Percentiles rank a stretch among this genome's conserved stretches.
Conservation (phyloP, 805 yeast species). For the Lipomyces anomalus region DNA sequence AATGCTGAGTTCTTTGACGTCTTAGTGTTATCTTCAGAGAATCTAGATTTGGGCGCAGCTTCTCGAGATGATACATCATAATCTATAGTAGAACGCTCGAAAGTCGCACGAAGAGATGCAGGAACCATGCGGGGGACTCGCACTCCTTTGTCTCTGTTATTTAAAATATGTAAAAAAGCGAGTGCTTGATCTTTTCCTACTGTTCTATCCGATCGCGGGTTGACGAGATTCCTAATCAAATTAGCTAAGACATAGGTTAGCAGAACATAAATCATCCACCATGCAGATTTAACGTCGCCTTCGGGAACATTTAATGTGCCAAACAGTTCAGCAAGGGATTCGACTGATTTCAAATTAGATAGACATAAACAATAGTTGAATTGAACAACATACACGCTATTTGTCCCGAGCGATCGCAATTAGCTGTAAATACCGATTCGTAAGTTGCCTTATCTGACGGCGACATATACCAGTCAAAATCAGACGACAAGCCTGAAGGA, state of each 20-base stretch:
- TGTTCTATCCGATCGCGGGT: slow-evolving; percentile 79
- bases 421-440: slow-evolving; percentile 67
- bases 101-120: slow-evolving; percentile 81
- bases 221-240: slow-evolving; percentile 55
- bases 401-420: slow-evolving; percentile 74
- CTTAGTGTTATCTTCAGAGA: slow-evolving; percentile 1
- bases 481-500: slow-evolving; percentile 57
- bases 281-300: slow-evolving; percentile 80
- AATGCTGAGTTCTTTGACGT: slow-evolving; percentile 25
- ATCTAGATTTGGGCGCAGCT: slow-evolving; percentile 10
- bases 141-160: slow-evolving; percentile 79
- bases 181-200: slow-evolving; percentile 91
- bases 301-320: slow-evolving; percentile 70
- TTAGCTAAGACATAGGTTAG: background rate
- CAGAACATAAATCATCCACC: slow-evolving; percentile 49
- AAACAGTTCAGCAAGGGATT: slow-evolving; percentile 64
- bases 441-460: slow-evolving; percentile 78
- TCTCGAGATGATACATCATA: slow-evolving; percentile 19
- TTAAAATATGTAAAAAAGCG: slow-evolving; percentile 82
- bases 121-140: slow-evolving; percentile 94
- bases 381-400: slow-evolving; percentile 43
- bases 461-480: slow-evolving; percentile 94
- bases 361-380: background rate
- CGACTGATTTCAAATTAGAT: slow-evolving; percentile 32
- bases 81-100: slow-evolving; percentile 61